Conservation (phyloP, 768 basidiomycete genomes). For the Auriscalpium orientale region DNA sequence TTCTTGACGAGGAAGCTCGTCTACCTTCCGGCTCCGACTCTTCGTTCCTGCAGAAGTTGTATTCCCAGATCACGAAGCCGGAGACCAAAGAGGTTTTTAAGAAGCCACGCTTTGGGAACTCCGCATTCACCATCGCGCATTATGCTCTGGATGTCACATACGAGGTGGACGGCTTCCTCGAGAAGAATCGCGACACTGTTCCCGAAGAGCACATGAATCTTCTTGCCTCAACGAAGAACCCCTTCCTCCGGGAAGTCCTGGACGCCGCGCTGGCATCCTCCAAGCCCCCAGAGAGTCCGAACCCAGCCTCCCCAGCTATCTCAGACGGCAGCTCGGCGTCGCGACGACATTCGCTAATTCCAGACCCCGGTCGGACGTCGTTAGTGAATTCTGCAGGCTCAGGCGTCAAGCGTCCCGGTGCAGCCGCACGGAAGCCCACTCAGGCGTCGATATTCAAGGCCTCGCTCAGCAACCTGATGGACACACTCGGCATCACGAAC, state of each 20-base stretch:
- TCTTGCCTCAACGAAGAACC: conserved; percentile 79
- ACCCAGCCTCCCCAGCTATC: conserved; percentile 65
- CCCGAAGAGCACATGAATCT: conserved; percentile 96
- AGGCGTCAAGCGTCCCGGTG: conserved; percentile 56
- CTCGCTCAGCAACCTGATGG: conserved; percentile 90
- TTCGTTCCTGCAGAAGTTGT: conserved; percentile 89
- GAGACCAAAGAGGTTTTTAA: conserved; percentile 88
- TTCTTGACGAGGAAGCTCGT: conserved; percentile 97
- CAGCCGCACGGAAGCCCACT: conserved; percentile 82
- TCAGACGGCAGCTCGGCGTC: conserved; percentile 77
- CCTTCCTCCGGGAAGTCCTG: conserved; percentile 90
- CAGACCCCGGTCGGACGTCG: conserved; percentile 76
- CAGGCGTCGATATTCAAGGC: conserved; percentile 98
- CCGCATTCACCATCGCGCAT: conserved; percentile 95
- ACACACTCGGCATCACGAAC: conserved; percentile 93
- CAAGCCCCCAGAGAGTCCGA: conserved; percentile 57
- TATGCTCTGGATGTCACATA: conserved; percentile 98
- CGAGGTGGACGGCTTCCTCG: conserved; percentile 95
- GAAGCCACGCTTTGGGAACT: conserved; percentile 97
- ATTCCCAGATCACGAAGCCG: conserved; percentile 76
- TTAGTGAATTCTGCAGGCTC: conserved; percentile 47
- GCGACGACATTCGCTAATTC: conserved; percentile 77
- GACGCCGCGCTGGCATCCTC: conserved; percentile 80
- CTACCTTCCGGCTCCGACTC: conserved; percentile 87
- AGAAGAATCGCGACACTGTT: conserved; percentile 98